Conservation (phyloP, 2,329 filamentous ascomycete genomes). For the Grosmannia penicillata region DNA sequence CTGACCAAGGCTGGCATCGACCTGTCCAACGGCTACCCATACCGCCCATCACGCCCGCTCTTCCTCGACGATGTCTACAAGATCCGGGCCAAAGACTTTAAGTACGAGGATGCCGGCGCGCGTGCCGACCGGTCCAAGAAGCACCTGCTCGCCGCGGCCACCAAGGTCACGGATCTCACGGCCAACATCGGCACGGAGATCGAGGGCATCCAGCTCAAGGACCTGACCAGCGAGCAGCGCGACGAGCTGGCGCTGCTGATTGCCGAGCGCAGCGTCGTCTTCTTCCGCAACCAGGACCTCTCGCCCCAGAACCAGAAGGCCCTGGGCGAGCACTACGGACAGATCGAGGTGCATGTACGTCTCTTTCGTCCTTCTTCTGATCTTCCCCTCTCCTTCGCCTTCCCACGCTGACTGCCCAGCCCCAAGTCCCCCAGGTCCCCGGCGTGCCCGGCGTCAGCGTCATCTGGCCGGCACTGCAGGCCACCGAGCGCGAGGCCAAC, state of each 20-base stretch:
- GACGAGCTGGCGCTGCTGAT: slow-evolving; percentile 49
- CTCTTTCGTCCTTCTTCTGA: neutral
- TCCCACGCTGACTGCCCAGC: slow-evolving; percentile 29
- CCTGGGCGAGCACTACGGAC: slow-evolving; percentile 48
- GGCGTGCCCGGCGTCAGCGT: slow-evolving; percentile 49
- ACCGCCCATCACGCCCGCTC: slow-evolving; percentile 50
- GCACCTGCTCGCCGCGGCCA: slow-evolving; percentile 43
- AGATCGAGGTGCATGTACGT: slow-evolving; percentile 52
- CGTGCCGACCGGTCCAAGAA: slow-evolving; percentile 52
- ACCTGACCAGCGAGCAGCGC: slow-evolving; percentile 41
- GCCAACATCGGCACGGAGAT: slow-evolving; percentile 50
- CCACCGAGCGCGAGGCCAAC: slow-evolving; percentile 42
- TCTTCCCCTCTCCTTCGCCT: neutral
- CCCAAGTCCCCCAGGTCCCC: slow-evolving; percentile 56
- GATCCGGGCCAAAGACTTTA: slow-evolving; percentile 42
- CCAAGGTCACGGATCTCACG: slow-evolving; percentile 47
- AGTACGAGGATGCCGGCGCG: slow-evolving; percentile 44
- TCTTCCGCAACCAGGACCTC: slow-evolving; percentile 48
- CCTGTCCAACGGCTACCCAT: slow-evolving; percentile 55
- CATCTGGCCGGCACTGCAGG: slow-evolving; percentile 55
- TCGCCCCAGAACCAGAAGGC: slow-evolving; percentile 46
- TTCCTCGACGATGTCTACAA: slow-evolving; percentile 56
- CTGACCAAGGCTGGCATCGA: slow-evolving; percentile 56
- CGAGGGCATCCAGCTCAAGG: slow-evolving; percentile 46
- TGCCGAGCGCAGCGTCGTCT: slow-evolving; percentile 50